phyloP scores from a whole-genome alignment of 2,329 filamentous ascomycete genomes.

The Hypocreales sp. region DNA sequence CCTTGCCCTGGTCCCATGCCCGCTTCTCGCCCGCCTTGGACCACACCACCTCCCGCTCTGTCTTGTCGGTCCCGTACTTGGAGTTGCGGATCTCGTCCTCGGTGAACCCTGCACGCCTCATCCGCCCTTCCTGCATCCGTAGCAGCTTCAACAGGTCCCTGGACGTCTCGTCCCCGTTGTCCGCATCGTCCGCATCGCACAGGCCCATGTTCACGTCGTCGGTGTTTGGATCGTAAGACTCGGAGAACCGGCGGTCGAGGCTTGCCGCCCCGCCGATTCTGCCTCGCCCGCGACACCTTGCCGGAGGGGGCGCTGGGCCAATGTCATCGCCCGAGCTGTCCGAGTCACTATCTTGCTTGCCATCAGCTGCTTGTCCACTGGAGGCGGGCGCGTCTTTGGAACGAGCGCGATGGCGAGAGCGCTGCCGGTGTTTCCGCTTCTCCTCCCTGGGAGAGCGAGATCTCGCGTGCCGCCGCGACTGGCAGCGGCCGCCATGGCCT shows the following conservation, averaged over 20 bases:
- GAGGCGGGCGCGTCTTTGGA: background rate
- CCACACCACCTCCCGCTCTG: constrained; percentile 57
- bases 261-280: constrained; percentile 42
- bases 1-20: constrained; percentile 45
- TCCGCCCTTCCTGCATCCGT: constrained; percentile 56
- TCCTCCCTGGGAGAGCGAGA: constrained; percentile 16
- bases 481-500: too few relatives aligned
- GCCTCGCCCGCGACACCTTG: constrained; percentile 52
- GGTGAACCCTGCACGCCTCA: constrained; percentile 65
- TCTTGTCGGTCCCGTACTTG: constrained; percentile 41
- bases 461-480: constrained; percentile 8
- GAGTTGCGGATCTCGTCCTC: constrained; percentile 49
- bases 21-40: constrained; percentile 48
- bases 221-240: constrained; percentile 41
- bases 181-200: constrained; percentile 51
- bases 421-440: constrained; percentile 16
- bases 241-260: constrained; percentile 70
- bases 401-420: constrained; percentile 8
- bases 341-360: constrained; percentile 24
- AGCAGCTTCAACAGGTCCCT: constrained; percentile 69
- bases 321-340: constrained; percentile 65
- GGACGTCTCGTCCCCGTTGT: constrained; percentile 61
- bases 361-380: background rate
- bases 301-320: constrained; percentile 51
- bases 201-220: constrained; percentile 35